These are phyloP conservation scores for Zymoseptoria tritici DNA, from an alignment of 2,329 filamentous ascomycete genomes.

Conservation along the genomic window DNA sequence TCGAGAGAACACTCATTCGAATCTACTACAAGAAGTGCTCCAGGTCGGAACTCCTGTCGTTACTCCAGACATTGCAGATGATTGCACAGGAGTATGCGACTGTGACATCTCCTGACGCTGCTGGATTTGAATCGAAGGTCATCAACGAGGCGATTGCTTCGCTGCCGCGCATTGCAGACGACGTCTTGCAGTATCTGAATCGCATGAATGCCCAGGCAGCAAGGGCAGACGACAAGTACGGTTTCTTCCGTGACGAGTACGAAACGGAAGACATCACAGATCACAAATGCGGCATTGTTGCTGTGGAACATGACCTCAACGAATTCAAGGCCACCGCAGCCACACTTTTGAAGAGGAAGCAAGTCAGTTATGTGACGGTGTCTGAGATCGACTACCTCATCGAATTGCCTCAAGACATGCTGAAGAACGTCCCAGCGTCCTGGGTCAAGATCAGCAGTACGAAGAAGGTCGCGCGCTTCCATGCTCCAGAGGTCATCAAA, in stretches of 20 bases:
- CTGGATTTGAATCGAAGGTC: slow-evolving; percentile 64
- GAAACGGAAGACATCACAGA: slow-evolving; percentile 86
- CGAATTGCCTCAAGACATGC: slow-evolving; percentile 74
- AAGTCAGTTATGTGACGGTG: slow-evolving; percentile 72
- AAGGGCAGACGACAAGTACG: slow-evolving; percentile 81
- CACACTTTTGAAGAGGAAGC: slow-evolving; percentile 61
- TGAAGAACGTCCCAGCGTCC: slow-evolving; percentile 84
- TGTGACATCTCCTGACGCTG: slow-evolving; percentile 57
- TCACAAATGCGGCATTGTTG: slow-evolving; percentile 87
- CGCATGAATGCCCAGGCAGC: slow-evolving; percentile 81
- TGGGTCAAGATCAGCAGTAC: slow-evolving; percentile 95
- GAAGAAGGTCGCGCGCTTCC: slow-evolving; percentile 85
- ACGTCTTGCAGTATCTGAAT: slow-evolving; percentile 68
- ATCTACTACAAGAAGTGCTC: slow-evolving; percentile 98
- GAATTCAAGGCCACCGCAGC: slow-evolving; percentile 66
- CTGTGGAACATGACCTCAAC: slow-evolving; percentile 81
- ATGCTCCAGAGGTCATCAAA: slow-evolving; percentile 81
- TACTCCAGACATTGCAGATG: slow-evolving; percentile 76
- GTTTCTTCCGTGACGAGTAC: slow-evolving; percentile 79
- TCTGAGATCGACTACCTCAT: slow-evolving; percentile 91
- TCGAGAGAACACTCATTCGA: slow-evolving; percentile 86
- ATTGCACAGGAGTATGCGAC: slow-evolving; percentile 70
- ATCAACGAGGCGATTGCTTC: slow-evolving; percentile 65
- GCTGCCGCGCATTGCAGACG: slow-evolving; percentile 67
- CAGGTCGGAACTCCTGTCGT: slow-evolving; percentile 74